Base-by-base conservation (phyloP, 1,139 yeast species). In the Nakaseomyces nivariensis region DNA sequence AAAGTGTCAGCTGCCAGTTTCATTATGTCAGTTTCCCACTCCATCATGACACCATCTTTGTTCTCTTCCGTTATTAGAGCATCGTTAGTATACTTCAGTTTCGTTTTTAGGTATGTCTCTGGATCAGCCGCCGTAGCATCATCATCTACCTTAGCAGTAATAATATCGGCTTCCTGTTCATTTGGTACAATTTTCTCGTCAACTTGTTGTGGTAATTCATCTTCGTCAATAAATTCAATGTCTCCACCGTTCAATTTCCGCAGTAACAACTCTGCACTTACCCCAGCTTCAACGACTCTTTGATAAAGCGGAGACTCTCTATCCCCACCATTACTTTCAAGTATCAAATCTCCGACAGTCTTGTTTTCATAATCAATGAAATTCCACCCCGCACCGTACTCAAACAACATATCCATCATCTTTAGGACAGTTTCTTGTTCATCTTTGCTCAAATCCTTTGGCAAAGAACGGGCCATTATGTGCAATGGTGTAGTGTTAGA, bases 31-130 rank as follows among this genome's bases (percentile, higher is more conserved):
- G 80, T 76, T 66, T 90, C 97, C 97, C 97, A 90, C 57, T 85
- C 84, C 97, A 90, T 90, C 97, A 90, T 90, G 3, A 90, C 97
- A 29, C 97, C 97, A 61, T 90, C 97, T 46, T 80, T 75, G 52
- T 82, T 74, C 32, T 78, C 80, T 53, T 79, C 75, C 1, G 97
- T 90, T 36, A 85, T 72, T 26, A 90, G 73, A 0, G 92, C 82
- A 56, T 77, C 81, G 48, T 83, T 84, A 24, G 76, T 77, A 64
- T 87, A 90, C 59, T 80, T 81, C 41, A 90, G 72, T 57, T 82
- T 75, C 5, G 92, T 78, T 11, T 74, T 67, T 48, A 90, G 73
- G 62, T 82, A 90, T 0, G 86, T 75, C 1, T 72, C 66, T 56
- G 85, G 92, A 56, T 81, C 74, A 46, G 75, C 78, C 1, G 90